These are phyloP conservation scores for Tolypocladium cylindrosporum DNA, from an alignment of 2,329 filamentous ascomycete genomes.

Conservation along the genomic window DNA sequence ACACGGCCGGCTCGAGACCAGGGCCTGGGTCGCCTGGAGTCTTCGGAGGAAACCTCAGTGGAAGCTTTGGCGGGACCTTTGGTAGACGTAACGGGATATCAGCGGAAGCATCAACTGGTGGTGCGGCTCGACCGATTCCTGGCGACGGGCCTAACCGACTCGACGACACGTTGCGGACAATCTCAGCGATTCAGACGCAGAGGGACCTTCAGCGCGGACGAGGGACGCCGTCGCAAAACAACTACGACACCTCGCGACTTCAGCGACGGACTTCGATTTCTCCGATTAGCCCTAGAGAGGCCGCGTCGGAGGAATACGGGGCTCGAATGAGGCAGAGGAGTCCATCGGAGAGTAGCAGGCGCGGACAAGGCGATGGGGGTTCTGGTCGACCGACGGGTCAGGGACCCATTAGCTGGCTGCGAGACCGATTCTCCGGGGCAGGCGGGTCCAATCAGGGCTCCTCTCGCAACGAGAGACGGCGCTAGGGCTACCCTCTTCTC, in stretches of 20 bases:
- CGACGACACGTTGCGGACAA: slow-evolving; percentile 19
- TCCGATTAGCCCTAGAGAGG: slow-evolving; percentile 23
- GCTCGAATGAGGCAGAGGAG: slow-evolving; percentile 27
- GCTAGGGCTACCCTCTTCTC: slow-evolving; percentile 10
- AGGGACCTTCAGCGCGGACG: slow-evolving; percentile 15
- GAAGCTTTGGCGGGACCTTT: background rate
- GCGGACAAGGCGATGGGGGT: slow-evolving; percentile 16
- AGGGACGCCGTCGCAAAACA: slow-evolving; percentile 13
- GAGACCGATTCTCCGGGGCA: slow-evolving; percentile 26
- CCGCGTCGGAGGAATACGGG: slow-evolving; percentile 17
- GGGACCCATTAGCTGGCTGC: slow-evolving; percentile 33
- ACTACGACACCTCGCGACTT: slow-evolving; percentile 22
- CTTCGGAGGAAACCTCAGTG: background rate
- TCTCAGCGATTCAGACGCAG: slow-evolving; percentile 16
- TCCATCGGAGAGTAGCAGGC: slow-evolving; percentile 25
- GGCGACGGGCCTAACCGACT: slow-evolving; percentile 2
- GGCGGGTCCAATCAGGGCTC: slow-evolving; percentile 16
- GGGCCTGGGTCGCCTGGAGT: background rate
- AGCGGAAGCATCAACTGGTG: background rate
- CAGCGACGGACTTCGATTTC: slow-evolving; percentile 28
- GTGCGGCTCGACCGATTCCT: background rate
- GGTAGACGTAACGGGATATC: background rate
- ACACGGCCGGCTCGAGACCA: background rate
- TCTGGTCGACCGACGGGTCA: slow-evolving; percentile 20
- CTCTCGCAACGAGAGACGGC: slow-evolving; percentile 17